These are phyloP conservation scores for Aspergillus sojae DNA, from an alignment of 2,329 filamentous ascomycete genomes.

Conservation along the genomic window DNA sequence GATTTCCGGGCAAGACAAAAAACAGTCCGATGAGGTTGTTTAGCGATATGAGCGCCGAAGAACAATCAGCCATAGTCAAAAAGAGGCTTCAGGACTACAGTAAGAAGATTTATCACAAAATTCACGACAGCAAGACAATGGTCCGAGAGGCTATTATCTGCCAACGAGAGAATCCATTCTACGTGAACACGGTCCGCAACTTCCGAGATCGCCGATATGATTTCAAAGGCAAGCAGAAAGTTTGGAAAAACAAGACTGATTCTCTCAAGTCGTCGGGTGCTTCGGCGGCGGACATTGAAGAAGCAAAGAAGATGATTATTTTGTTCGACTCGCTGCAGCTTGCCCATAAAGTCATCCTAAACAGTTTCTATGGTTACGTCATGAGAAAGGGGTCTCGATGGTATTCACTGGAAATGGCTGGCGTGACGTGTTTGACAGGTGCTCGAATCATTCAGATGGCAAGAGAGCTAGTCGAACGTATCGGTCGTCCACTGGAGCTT, in stretches of 20 bases:
- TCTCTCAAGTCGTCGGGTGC: slow-evolving; percentile 82
- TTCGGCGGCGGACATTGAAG: slow-evolving; percentile 74
- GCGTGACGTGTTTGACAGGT: slow-evolving; percentile 94
- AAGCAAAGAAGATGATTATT: slow-evolving; percentile 98
- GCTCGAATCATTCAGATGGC: slow-evolving; percentile 97
- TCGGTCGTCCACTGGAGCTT: slow-evolving; percentile 88
- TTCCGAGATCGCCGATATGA: slow-evolving; percentile 98
- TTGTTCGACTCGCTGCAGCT: slow-evolving; percentile 94
- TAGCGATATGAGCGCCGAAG: slow-evolving; percentile 76
- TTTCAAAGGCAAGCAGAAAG: slow-evolving; percentile 97
- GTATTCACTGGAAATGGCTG: slow-evolving; percentile 99
- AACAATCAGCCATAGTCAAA: slow-evolving; percentile 77
- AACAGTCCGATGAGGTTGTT: slow-evolving; percentile 74
- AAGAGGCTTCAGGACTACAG: slow-evolving; percentile 91
- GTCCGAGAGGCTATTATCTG: slow-evolving; percentile 97
- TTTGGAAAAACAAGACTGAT: slow-evolving; percentile 97
- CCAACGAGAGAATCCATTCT: slow-evolving; percentile 96
- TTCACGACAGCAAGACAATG: slow-evolving; percentile 90
- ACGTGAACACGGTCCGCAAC: slow-evolving; percentile 92
- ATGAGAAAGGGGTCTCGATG: slow-evolving; percentile 98
- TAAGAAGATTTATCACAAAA: slow-evolving; percentile 99
- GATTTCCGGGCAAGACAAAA: slow-evolving; percentile 78
- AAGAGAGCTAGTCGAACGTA: slow-evolving; percentile 85
- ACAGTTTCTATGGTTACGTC: slow-evolving; percentile 98
- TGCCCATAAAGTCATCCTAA: slow-evolving; percentile 97